phyloP scores from a whole-genome alignment of 345 rosid species.

The Mangifera indica region DNA sequence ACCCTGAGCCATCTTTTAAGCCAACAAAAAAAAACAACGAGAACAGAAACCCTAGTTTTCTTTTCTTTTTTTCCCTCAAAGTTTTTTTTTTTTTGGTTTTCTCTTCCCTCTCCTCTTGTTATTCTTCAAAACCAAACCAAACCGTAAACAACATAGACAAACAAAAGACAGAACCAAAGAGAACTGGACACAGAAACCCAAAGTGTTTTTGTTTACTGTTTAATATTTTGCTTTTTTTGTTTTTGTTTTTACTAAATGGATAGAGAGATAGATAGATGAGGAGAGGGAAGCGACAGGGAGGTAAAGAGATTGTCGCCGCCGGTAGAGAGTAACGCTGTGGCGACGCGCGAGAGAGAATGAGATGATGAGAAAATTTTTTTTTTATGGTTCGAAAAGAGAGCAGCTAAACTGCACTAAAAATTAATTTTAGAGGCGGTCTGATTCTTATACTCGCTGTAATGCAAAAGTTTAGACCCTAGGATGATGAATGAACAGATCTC shows the following conservation, averaged over 20 bases:
- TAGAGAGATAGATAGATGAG: conserved; percentile 24
- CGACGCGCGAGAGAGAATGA: conserved; percentile 43
- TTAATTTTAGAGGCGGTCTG: neutral
- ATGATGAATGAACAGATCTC: conserved; percentile 15
- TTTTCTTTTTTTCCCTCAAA: conserved; percentile 7
- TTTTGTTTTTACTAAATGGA: conserved; percentile 24
- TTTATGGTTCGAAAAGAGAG: neutral
- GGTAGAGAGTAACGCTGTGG: conserved; percentile 37
- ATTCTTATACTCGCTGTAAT: conserved; percentile 7
- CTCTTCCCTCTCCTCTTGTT: conserved; percentile 83
- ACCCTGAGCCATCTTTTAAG: conserved; percentile 42
- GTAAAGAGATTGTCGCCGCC: conserved; percentile 48
- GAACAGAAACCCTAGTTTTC: neutral
- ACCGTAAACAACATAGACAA: conserved; percentile 24
- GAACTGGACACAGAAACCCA: neutral
- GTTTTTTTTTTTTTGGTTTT: conserved; percentile 17
- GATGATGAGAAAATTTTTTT: neutral
- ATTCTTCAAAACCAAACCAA: conserved; percentile 33
- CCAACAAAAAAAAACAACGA: neutral
- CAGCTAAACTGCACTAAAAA: conserved; percentile 23
- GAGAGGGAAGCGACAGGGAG: conserved; percentile 50
- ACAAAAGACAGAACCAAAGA: conserved; percentile 12
- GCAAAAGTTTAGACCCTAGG: conserved; percentile 28
- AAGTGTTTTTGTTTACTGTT: neutral
- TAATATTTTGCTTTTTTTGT: conserved; percentile 13